Conservation (phyloP, 2,329 filamentous ascomycete genomes). For the Microdochium bolleyi region DNA sequence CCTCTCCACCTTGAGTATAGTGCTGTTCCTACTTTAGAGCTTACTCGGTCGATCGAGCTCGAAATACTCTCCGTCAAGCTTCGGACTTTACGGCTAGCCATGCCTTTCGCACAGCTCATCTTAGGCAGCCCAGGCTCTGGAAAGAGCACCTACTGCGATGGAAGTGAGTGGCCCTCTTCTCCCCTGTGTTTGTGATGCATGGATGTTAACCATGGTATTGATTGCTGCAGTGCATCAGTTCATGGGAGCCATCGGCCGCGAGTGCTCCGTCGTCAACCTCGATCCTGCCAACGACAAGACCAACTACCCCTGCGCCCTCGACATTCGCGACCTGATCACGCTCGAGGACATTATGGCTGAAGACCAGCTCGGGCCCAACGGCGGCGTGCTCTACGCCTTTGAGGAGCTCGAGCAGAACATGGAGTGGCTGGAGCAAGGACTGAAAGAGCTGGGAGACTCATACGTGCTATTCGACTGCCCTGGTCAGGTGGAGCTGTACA, state of each 20-base stretch:
- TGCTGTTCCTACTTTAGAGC: no score
- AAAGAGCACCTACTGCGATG: slow-evolving; percentile 98
- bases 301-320: slow-evolving; percentile 80
- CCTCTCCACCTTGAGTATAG: no score
- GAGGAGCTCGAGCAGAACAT: slow-evolving; percentile 93
- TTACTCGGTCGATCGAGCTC: no score
- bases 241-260: slow-evolving; percentile 87
- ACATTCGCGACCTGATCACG: slow-evolving; percentile 82
- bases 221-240: slow-evolving; percentile 75
- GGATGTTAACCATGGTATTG: slow-evolving; percentile 1
- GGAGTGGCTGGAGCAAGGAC: slow-evolving; percentile 78
- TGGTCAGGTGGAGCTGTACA: slow-evolving; percentile 94
- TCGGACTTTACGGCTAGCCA: slow-evolving; percentile 13
- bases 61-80: background rate
- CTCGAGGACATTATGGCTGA: slow-evolving; percentile 93
- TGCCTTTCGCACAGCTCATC: slow-evolving; percentile 69
- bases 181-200: background rate
- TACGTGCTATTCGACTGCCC: slow-evolving; percentile 96
- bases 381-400: slow-evolving; percentile 84
- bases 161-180: slow-evolving; percentile 47
- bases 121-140: slow-evolving; percentile 92
- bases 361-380: slow-evolving; percentile 85
- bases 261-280: slow-evolving; percentile 91
- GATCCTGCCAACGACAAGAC: slow-evolving; percentile 95
- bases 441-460: slow-evolving; percentile 77